Evolutionary conservation across 495 filamentous ascomycete species (phyloP).

Genomic region (Letharia columbiana): DNA sequence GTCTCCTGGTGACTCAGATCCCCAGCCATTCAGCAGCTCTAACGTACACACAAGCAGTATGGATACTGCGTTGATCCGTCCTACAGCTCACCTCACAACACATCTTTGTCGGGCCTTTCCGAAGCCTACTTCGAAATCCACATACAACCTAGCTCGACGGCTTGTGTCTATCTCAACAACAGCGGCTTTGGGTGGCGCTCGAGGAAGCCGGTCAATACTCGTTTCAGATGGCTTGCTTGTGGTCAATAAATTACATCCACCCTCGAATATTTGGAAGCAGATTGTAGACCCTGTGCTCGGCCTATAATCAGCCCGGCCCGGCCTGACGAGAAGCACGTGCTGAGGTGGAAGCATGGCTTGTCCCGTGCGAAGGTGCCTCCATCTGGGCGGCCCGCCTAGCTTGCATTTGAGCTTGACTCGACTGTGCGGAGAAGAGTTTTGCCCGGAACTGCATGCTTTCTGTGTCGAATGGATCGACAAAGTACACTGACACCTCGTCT

Average conservation of each 20-base stretch:
- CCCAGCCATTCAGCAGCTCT: conserved; percentile 5
- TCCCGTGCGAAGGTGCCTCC: conserved; percentile 12
- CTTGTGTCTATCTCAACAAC: not conserved
- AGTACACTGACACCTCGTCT: conserved; percentile 55
- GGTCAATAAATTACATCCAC: not conserved
- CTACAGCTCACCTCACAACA: not conserved
- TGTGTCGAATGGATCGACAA: conserved; percentile 61
- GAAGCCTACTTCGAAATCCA: not conserved
- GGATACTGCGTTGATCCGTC: not conserved
- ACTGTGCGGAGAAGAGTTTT: conserved; percentile 24
- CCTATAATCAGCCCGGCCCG: conserved; percentile 8
- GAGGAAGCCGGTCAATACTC: not conserved
- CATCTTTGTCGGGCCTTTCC: not conserved
- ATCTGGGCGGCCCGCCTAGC: conserved; percentile 24
- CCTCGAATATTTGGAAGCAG: not conserved
- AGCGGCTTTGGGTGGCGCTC: not conserved
- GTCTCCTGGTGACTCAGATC: not conserved
- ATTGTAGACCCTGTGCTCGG: not conserved
- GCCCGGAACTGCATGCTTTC: conserved; percentile 64
- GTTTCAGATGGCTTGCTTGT: conserved; percentile 1
- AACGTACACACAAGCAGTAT: conserved; percentile 6
- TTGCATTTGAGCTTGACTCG: conserved; percentile 42
- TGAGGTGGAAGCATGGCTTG: conserved; percentile 6
- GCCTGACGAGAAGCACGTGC: conserved; percentile 3
- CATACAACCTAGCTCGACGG: conserved; percentile 4